Conservation (phyloP, 2,329 filamentous ascomycete species). For the Emmonsia crescens region DNA sequence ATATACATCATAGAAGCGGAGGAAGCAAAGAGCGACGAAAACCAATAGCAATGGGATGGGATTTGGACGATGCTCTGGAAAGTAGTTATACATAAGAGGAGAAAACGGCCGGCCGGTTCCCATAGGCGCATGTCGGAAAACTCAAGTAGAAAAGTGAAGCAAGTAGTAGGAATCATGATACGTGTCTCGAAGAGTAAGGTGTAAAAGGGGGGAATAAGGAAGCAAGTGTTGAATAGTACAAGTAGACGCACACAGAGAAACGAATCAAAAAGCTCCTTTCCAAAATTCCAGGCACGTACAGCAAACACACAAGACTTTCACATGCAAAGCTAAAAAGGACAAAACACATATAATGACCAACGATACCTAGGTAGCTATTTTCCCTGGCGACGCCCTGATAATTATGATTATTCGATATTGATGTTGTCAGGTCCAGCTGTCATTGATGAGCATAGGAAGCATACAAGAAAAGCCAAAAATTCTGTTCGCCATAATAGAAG, state of each 20-base stretch:
- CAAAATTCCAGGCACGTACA: not conserved
- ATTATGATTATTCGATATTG: not conserved
- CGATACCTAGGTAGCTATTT: not conserved
- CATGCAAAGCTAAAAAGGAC: not conserved
- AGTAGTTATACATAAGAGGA: not conserved
- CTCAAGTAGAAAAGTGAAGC: constrained; percentile 2
- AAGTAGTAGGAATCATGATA: not conserved
- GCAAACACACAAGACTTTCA: not conserved
- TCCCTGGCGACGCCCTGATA: not conserved
- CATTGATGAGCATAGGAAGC: not conserved
- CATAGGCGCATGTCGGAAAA: not conserved
- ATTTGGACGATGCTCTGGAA: not conserved
- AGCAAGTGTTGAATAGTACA: constrained; percentile 7
- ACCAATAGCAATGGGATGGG: not conserved
- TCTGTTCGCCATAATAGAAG: constrained; percentile 6
- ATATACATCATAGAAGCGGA: not conserved
- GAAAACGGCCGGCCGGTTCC: not conserved
- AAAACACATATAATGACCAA: not conserved
- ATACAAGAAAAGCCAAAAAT: constrained; percentile 13
- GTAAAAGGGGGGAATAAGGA: not conserved
- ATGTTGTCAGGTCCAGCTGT: not conserved
- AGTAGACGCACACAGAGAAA: constrained; percentile 2
- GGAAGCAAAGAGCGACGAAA: not conserved
- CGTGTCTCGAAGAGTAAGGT: constrained; percentile 6
- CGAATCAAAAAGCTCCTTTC: constrained; percentile 11